Percentiles rank a stretch among this genome's conserved stretches.
phyloP scores from a whole-genome alignment of 225 moss, liverwort and hornwort genomes.

The Lunularia cruciata region DNA sequence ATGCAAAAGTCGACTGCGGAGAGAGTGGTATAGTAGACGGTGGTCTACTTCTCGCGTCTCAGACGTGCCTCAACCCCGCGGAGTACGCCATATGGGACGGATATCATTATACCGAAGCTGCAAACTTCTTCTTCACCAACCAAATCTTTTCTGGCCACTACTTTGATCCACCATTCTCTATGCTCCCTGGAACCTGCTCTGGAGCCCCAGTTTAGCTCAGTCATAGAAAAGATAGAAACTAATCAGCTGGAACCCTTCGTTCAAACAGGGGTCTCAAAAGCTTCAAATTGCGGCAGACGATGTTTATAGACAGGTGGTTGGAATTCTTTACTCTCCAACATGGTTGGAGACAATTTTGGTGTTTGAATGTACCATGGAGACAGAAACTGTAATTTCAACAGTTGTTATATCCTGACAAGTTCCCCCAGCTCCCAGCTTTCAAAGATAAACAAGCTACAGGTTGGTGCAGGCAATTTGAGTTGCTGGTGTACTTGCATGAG shows the following conservation, averaged over 20 bases:
- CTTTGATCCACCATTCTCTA: conserved; percentile 29
- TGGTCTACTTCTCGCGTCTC: conserved; percentile 10
- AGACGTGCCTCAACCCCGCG: conserved; percentile 26
- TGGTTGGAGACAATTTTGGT: neutral
- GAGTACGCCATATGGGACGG: conserved; percentile 45
- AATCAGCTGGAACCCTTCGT: neutral
- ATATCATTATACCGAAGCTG: conserved; percentile 38
- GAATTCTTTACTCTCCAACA: neutral
- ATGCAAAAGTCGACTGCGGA: conserved; percentile 37
- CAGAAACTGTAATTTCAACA: neutral
- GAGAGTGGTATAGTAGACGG: conserved; percentile 26
- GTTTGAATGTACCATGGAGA: neutral
- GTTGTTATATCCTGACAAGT: neutral
- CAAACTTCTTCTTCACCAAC: conserved; percentile 30
- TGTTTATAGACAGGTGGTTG: neutral
- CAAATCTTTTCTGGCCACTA: conserved; percentile 35
- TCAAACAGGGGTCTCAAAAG: too few species aligned
- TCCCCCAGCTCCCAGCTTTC: neutral
- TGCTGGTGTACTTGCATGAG: too few species aligned
- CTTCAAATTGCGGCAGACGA: too few species aligned
- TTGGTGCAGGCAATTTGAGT: too few species aligned
- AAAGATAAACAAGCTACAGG: too few species aligned
- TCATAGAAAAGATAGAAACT: neutral
- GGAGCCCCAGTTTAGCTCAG: neutral
- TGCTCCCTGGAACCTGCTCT: conserved; percentile 11